Evolutionary conservation across 305 asterid species (phyloP), one percentile per base, ranked within the genome.

Genomic region (Lippia alba): DNA sequence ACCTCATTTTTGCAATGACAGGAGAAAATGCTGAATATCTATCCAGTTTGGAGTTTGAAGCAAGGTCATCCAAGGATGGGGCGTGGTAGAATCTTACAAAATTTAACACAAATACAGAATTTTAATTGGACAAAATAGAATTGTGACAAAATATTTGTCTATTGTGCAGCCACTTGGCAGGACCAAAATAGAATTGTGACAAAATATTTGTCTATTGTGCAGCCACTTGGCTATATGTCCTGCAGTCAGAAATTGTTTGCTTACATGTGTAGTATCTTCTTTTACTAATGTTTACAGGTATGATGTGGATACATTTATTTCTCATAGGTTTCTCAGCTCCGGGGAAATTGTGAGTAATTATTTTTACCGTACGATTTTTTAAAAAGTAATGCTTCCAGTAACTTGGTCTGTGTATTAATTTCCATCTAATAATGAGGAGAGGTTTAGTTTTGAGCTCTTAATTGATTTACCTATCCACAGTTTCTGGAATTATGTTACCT

Each of bases 331-430:
- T 77, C 88, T 77, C 69, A 49, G 61, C 63, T 79, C 96, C 18
- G 94, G 88, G 39, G 97, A 92, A 72, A 73, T 81, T 74, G 99
- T 92, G 86, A 92, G 99, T 90, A 74, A 51, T 64, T 36, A 66
- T 80, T 14, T 34, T 71, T 34, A 14, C 18, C 49, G 8, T 44
- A 39, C 45, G 18, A 54, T 60, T 46, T 39, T 19, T 59, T 45
- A 15, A 18, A 59, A 34, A 24, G 30, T 66, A 53, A 61, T 56
- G 72, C 48, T 73, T 56, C 57, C 8, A 12, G 10, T 19, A 34
- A 4, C 67, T 14, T 36, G 59, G 46, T 64, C 67, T 65, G 17
- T 49, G 61, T 48, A 39, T 50, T 44, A 66, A 45, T 44, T 71
- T 58, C 19, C 56, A 60, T 62, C 3, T 33, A 8, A 36, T 56